Conservation (phyloP, 2,329 filamentous ascomycete genomes). For the Tolypocladium sp. region DNA sequence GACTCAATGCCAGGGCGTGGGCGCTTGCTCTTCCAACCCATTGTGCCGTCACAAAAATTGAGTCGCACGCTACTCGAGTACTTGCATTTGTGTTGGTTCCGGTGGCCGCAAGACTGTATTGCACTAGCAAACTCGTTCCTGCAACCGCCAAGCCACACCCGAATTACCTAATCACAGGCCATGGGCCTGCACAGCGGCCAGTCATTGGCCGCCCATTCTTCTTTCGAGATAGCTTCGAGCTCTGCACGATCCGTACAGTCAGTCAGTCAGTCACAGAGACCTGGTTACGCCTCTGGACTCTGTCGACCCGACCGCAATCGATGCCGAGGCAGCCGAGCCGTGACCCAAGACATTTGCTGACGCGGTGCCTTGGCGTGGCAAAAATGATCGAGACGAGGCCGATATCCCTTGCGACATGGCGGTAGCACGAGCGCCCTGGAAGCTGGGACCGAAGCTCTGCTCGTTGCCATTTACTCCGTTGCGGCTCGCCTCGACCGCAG, state of each 20-base stretch:
- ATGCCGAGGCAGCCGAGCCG: background rate
- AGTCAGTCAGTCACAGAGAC: background rate
- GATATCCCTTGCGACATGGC: slow-evolving; percentile 12
- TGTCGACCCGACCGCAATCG: background rate
- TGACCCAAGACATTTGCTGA: background rate
- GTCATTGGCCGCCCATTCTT: background rate
- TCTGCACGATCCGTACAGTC: background rate
- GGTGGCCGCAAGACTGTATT: background rate
- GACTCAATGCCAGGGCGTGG: background rate
- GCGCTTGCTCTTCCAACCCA: background rate
- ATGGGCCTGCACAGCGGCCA: background rate
- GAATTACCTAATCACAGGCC: background rate
- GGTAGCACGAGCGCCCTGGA: slow-evolving; percentile 10
- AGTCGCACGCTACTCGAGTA: background rate
- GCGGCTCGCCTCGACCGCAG: slow-evolving; percentile 7
- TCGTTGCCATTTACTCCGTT: background rate
- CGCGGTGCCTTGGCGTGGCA: background rate
- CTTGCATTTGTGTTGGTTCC: background rate
- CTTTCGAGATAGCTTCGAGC: background rate
- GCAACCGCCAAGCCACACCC: background rate
- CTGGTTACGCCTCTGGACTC: background rate
- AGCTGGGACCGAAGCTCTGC: background rate
- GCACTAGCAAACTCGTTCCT: background rate
- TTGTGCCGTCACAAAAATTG: background rate
- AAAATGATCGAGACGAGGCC: slow-evolving; percentile 8